phyloP scores from a whole-genome alignment of 2,329 filamentous ascomycete genomes.

The Sphaerulina populicola region DNA sequence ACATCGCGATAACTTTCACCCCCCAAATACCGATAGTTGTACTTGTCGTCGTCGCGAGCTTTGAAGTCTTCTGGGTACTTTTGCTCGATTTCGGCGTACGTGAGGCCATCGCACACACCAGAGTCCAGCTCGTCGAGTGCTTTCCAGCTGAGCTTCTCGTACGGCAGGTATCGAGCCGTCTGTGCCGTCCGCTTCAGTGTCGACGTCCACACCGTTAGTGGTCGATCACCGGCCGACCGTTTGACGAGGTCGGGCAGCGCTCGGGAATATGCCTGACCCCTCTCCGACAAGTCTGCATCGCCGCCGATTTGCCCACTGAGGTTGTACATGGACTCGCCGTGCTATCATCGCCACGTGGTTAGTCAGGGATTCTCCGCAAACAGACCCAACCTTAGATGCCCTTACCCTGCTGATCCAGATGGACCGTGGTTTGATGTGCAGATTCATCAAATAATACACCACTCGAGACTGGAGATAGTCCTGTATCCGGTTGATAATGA shows the following conservation, averaged over 20 bases:
- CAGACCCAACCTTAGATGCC: background rate
- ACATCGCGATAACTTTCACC: constrained; percentile 95
- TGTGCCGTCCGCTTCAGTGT: constrained; percentile 79
- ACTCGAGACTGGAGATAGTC: constrained; percentile 95
- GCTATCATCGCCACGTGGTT: constrained; percentile 43
- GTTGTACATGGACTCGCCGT: constrained; percentile 92
- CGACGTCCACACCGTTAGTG: constrained; percentile 66
- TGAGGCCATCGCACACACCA: constrained; percentile 91
- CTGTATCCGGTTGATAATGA: constrained; percentile 95
- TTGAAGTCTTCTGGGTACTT: constrained; percentile 89
- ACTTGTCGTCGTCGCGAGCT: constrained; percentile 95
- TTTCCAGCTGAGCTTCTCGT: constrained; percentile 97
- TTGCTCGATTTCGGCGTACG: constrained; percentile 89
- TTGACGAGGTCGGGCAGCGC: constrained; percentile 77
- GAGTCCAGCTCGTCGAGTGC: constrained; percentile 94
- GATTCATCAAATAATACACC: constrained; percentile 97
- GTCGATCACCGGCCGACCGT: constrained; percentile 71
- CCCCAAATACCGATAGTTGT: constrained; percentile 97
- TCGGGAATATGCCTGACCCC: constrained; percentile 78
- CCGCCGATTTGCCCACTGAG: constrained; percentile 85
- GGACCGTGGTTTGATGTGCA: constrained; percentile 91
- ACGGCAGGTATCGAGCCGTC: constrained; percentile 78
- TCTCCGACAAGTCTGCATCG: constrained; percentile 75
- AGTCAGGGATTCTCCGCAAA: constrained; percentile 1
- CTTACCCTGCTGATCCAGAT: constrained; percentile 78